Conservation (phyloP, 169 alveolate genomes). For the Toxoplasma gondii region DNA sequence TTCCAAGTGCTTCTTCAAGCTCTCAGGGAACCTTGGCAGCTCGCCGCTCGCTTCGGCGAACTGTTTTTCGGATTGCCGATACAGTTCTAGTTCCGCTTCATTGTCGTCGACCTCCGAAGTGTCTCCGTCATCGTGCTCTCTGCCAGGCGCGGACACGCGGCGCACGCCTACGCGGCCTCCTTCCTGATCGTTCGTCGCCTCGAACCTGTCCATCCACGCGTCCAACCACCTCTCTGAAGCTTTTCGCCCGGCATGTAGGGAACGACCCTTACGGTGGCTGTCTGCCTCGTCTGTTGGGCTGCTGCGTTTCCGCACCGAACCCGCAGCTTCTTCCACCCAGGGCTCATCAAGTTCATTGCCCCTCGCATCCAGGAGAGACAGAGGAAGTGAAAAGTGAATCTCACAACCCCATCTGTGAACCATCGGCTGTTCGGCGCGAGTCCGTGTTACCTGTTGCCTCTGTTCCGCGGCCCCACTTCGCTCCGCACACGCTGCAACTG, state of each 20-base stretch:
- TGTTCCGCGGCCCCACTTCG: too few relatives aligned
- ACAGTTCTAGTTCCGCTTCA: not conserved
- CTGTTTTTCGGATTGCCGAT: not conserved
- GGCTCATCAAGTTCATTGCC: not conserved
- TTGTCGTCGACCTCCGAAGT: not conserved
- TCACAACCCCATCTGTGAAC: slow-evolving; percentile 23
- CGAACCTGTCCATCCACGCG: too few relatives aligned
- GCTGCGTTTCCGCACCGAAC: too few relatives aligned
- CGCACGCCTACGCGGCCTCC: not conserved
- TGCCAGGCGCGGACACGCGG: not conserved
- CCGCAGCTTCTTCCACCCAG: too few relatives aligned
- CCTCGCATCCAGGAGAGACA: not conserved
- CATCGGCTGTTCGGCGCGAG: not conserved
- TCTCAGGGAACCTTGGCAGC: not conserved
- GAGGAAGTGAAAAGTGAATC: slow-evolving; percentile 14
- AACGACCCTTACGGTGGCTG: too few relatives aligned
- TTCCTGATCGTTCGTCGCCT: too few relatives aligned
- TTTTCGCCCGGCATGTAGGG: too few relatives aligned
- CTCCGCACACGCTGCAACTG: too few relatives aligned
- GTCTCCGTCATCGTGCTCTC: not conserved
- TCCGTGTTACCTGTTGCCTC: not conserved
- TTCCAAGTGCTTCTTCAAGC: not conserved
- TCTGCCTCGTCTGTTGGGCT: too few relatives aligned
- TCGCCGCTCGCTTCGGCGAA: not conserved
- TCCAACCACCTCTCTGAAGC: too few relatives aligned